These are phyloP conservation scores for Tulasnella sp. DNA, from an alignment of 768 basidiomycete species.

Conservation along the genomic window DNA sequence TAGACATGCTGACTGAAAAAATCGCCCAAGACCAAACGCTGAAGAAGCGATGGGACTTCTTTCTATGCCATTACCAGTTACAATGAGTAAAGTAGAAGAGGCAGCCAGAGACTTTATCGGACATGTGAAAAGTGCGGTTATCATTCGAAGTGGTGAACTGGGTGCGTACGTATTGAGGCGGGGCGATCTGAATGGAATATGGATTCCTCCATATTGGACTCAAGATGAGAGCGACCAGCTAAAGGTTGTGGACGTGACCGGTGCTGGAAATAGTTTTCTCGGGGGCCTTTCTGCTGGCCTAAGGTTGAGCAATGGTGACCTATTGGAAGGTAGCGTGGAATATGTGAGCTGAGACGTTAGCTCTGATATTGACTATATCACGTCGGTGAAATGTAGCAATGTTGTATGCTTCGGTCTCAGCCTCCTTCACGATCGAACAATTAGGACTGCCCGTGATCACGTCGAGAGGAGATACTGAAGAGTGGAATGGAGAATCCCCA, in stretches of 20 bases:
- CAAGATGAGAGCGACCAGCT: slow-evolving; percentile 27
- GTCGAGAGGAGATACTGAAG: slow-evolving; percentile 20
- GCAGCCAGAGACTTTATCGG: slow-evolving; percentile 54
- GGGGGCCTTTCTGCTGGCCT: slow-evolving; percentile 74
- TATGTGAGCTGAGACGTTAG: background rate
- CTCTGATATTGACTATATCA: slow-evolving; percentile 16
- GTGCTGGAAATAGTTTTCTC: slow-evolving; percentile 84
- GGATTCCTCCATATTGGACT: slow-evolving; percentile 69
- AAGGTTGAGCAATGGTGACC: slow-evolving; percentile 38
- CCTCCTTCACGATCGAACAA: slow-evolving; percentile 76
- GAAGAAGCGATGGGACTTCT: slow-evolving; percentile 65
- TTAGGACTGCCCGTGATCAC: slow-evolving; percentile 49
- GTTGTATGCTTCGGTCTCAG: slow-evolving; percentile 65
- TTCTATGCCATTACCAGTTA: slow-evolving; percentile 38
- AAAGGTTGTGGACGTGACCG: slow-evolving; percentile 74
- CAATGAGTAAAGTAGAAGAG: slow-evolving; percentile 43
- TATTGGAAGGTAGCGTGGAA: slow-evolving; percentile 44
- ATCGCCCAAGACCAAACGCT: slow-evolving; percentile 57
- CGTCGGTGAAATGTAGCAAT: slow-evolving; percentile 33
- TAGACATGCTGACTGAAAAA: background rate
- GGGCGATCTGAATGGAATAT: slow-evolving; percentile 30
- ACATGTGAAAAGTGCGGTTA: slow-evolving; percentile 43
- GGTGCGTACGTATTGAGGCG: slow-evolving; percentile 53
- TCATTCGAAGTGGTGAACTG: slow-evolving; percentile 61
- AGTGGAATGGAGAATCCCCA: slow-evolving; percentile 67